These are phyloP conservation scores for Mycosphaerella sp. DNA, from an alignment of 2,329 filamentous ascomycete genomes.

Conservation along the genomic window DNA sequence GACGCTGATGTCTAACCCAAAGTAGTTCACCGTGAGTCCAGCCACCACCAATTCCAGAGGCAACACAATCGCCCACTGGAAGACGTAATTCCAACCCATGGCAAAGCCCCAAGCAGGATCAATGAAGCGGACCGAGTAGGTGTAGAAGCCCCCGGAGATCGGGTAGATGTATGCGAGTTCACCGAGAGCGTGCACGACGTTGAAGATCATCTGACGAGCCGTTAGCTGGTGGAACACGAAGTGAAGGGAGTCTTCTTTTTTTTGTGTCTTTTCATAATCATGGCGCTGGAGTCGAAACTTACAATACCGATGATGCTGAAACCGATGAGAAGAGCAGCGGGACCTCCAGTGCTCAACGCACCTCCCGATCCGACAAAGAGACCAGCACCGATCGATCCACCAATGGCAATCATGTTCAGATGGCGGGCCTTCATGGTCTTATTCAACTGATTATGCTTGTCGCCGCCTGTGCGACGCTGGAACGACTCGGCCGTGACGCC, in stretches of 20 bases:
- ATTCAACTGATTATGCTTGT: conserved; percentile 33
- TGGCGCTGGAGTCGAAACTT: conserved; percentile 14
- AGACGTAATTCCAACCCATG: conserved; percentile 30
- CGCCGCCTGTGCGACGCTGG: conserved; percentile 26
- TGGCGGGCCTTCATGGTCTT: conserved; percentile 30
- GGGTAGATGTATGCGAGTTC: conserved; percentile 40
- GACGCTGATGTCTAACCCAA: conserved; percentile 21
- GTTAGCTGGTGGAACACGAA: too few relatives aligned
- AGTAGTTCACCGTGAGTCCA: conserved; percentile 26
- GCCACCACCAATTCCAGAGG: conserved; percentile 27
- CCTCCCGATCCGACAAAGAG: conserved; percentile 50
- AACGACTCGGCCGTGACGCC: conserved; percentile 32
- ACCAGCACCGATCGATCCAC: conserved; percentile 46
- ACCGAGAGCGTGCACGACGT: conserved; percentile 38
- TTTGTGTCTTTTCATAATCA: too few relatives aligned
- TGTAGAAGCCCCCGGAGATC: conserved; percentile 39
- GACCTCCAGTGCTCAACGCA: conserved; percentile 46
- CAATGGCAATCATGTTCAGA: conserved; percentile 34
- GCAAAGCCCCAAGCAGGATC: conserved; percentile 36
- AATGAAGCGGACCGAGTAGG: conserved; percentile 41
- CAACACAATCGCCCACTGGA: conserved; percentile 28
- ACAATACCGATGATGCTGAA: conserved; percentile 33
- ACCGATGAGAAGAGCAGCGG: conserved; percentile 36
- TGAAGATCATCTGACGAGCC: conserved; percentile 35
- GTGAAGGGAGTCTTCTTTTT: too few relatives aligned